These are phyloP conservation scores for Mycocentrospora acerina DNA, from an alignment of 2,329 filamentous ascomycete genomes.

Conservation along the genomic window DNA sequence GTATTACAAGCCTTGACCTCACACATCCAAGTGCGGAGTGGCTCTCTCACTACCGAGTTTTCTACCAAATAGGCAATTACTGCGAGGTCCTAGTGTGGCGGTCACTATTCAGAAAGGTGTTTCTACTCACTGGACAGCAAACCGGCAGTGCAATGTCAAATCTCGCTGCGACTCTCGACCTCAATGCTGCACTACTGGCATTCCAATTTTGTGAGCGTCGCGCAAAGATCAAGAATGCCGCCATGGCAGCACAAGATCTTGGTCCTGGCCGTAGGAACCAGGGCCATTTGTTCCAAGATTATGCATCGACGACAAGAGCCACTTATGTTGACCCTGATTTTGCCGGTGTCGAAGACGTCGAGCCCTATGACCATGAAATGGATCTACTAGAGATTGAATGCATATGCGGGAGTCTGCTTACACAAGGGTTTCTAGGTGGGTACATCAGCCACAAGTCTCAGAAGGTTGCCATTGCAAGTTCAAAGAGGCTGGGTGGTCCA, in stretches of 20 bases:
- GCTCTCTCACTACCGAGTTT: slow-evolving; percentile 73
- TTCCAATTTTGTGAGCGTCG: slow-evolving; percentile 66
- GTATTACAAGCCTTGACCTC: slow-evolving; percentile 57
- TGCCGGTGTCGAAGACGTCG: slow-evolving; percentile 34
- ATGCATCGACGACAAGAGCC: slow-evolving; percentile 47
- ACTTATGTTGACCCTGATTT: slow-evolving; percentile 51
- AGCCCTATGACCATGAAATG: slow-evolving; percentile 43
- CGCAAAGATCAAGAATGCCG: slow-evolving; percentile 28
- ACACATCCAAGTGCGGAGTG: slow-evolving; percentile 51
- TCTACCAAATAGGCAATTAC: slow-evolving; percentile 73
- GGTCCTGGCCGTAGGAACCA: slow-evolving; percentile 44
- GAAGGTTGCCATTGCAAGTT: slow-evolving; percentile 80
- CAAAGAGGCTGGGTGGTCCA: slow-evolving; percentile 57
- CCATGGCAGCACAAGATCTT: slow-evolving; percentile 29
- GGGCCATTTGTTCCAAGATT: slow-evolving; percentile 50
- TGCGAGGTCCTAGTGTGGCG: slow-evolving; percentile 84
- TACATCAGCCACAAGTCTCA: slow-evolving; percentile 77
- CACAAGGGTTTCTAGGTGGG: slow-evolving; percentile 78
- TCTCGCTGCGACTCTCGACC: slow-evolving; percentile 71
- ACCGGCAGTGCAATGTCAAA: slow-evolving; percentile 43
- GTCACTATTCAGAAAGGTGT: slow-evolving; percentile 74
- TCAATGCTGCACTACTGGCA: slow-evolving; percentile 66
- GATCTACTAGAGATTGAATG: slow-evolving; percentile 71
- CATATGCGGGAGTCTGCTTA: slow-evolving; percentile 72
- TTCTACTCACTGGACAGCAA: slow-evolving; percentile 74